Evolutionary conservation across 2,329 filamentous ascomycete species (phyloP), one percentile per base, ranked within the genome.

Genomic region (Penicillium frequentans): DNA sequence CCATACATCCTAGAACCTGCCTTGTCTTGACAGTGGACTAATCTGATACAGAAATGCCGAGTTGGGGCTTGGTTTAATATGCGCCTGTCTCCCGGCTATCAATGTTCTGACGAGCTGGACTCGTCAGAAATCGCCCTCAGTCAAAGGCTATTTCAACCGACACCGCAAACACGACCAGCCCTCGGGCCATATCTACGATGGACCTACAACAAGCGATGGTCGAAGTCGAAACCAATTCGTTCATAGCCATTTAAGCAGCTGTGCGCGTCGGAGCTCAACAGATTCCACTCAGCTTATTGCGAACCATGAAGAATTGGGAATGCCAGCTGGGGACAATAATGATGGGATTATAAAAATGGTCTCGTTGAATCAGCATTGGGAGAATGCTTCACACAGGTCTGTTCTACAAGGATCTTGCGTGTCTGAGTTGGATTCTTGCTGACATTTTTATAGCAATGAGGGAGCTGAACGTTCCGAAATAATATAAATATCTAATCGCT

Each of bases 341-440:
- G 57, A 57, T 31, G 21, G 42, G 6, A 59, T 59, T 6, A 57
- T 59, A 11, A 56, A 57, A 31, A 59, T 59, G 57, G 57, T 59
- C 13, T 57, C 57, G 1, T 55, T 59, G 21, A 56, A 59, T 39
- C 57, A 59, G 29, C 57, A 51, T 23, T 59, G 57, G 57, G 57
- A 59, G 24, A 44, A 43, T 33, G 44, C 51, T 5, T 59, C 57
- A 16, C 29, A 56, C 50, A 52, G 29, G 54, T 59, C 33, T 42
- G 52, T 52, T 26, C 5, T 10, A 24, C 9, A 10, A 13, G 2
- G n/a, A 19, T 31, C 43, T 35, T 10, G 5, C 24, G 10, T 51
- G 2, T 26, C 7, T 35, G 31, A 19, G 26, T 16, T 21, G 47
- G 6, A 5, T 23, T 10, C 52, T 42, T 19, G 31, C 52, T 55